phyloP scores from a whole-genome alignment of 441 rosid species.

The Biscutella laevigata region DNA sequence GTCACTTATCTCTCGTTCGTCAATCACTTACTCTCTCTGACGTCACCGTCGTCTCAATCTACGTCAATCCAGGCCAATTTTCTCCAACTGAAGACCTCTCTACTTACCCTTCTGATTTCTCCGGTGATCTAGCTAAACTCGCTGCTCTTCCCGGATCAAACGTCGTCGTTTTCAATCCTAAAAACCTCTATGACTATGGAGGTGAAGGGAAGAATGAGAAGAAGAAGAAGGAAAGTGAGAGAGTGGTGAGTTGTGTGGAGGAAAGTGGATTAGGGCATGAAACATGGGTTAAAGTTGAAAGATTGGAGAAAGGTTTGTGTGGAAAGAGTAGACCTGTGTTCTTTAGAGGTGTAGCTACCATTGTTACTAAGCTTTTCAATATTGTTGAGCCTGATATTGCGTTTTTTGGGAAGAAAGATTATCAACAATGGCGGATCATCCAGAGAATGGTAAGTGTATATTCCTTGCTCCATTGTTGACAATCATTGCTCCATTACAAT shows the following conservation, averaged over 20 bases:
- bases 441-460: constrained; percentile 30
- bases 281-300: constrained; percentile 85
- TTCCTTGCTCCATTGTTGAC: no score
- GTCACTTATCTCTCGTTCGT: constrained; percentile 67
- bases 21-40: constrained; percentile 44
- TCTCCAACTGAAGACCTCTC: constrained; percentile 80
- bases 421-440: constrained; percentile 60
- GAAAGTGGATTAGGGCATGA: constrained; percentile 54
- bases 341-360: constrained; percentile 78
- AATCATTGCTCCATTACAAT: no score
- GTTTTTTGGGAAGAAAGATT: constrained; percentile 76
- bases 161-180: constrained; percentile 63
- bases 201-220: background rate
- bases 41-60: constrained; percentile 67
- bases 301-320: constrained; percentile 73
- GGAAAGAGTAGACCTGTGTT: constrained; percentile 84
- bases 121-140: constrained; percentile 62
- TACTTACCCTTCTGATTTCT: constrained; percentile 85
- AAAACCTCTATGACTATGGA: constrained; percentile 51
- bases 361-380: constrained; percentile 73
- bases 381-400: constrained; percentile 83
- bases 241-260: constrained; percentile 53
- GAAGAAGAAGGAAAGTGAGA: background rate
- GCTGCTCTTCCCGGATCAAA: constrained; percentile 37
- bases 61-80: constrained; percentile 94